Base-by-base conservation (phyloP, 2,329 filamentous ascomycete species). In the Fusarium piperis region DNA sequence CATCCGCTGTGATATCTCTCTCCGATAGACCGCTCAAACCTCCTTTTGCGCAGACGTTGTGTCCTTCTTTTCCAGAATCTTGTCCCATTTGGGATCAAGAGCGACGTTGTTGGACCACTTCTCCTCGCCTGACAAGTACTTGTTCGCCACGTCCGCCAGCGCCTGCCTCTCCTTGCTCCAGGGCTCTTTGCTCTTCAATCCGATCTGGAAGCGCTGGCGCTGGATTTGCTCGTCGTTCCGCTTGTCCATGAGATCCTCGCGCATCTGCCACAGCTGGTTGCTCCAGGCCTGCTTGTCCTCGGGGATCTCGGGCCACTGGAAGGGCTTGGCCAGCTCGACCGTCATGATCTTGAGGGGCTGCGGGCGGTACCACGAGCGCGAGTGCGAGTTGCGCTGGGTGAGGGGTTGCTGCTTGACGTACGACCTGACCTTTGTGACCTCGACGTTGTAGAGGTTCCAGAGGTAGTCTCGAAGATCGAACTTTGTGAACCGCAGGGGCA, bases 391-490 rank as follows among this genome's bases (percentile, higher is more conserved):
- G 74, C 81, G 88, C 64, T 87, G 88, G 36, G 89, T 88, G 63
- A 88, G 87, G 16, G 83, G 81, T 67, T 80, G 89, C 79, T 90
- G 87, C 82, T 93, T 91, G 78, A 98, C 89, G 66, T 78, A 95
- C 59, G 93, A 94, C 68, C 95, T 93, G 69, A 98, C 90, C 73
- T 86, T 86, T 59, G 89, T 84, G 60, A 92, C 89, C 71, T 91
- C 88, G 68, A 98, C 91, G 67, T 88, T 87, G 86, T 99, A 99
- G 46, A 89, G 89, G 81, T 97, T 91, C 85, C 90, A 93, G 69
- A 99, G 91, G 85, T 98, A 99, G 85, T 98, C 95, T 81, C 94
- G 93, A 44, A 99, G 85, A 81, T 99, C 96, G 82, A 98, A 92
- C 85, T 99, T 99, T 87, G 94, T 97, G 87, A 98, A 94, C 76